Evolutionary conservation across 2,329 filamentous ascomycete genomes (phyloP).

Genomic region (Coniosporium tulheliwenetii): DNA sequence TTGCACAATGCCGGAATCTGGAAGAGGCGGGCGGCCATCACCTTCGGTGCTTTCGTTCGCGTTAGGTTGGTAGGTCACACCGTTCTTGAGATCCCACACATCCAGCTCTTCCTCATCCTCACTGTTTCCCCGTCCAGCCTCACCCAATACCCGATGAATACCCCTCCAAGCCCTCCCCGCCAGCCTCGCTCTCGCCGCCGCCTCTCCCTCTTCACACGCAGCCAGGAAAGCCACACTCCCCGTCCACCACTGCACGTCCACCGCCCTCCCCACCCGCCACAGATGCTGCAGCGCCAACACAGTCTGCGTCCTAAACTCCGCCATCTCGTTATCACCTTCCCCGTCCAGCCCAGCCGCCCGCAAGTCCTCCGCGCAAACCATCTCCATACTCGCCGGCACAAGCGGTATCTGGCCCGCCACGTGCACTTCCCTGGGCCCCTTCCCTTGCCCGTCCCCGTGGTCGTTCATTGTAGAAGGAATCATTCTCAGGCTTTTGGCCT

Average conservation of each 20-base stretch:
- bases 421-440: slow-evolving; percentile 33
- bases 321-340: slow-evolving; percentile 1
- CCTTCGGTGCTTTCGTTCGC: slow-evolving; percentile 14
- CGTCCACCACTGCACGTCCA: slow-evolving; percentile 59
- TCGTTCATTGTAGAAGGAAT: neutral
- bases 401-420: slow-evolving; percentile 89
- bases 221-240: slow-evolving; percentile 63
- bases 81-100: slow-evolving; percentile 49
- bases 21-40: slow-evolving; percentile 4
- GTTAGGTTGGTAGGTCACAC: slow-evolving; percentile 1
- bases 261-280: slow-evolving; percentile 62
- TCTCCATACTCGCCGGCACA: slow-evolving; percentile 60
- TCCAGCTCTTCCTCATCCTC: slow-evolving; percentile 40
- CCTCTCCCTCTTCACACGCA: slow-evolving; percentile 2
- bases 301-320: slow-evolving; percentile 41
- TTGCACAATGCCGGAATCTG: neutral
- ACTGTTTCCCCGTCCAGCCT: slow-evolving; percentile 19
- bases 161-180: slow-evolving; percentile 30
- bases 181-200: slow-evolving; percentile 15
- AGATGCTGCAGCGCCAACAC: slow-evolving; percentile 75
- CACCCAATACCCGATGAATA: slow-evolving; percentile 7
- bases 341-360: neutral
- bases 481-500: slow-evolving; percentile 47
- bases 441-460: slow-evolving; percentile 7
- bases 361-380: slow-evolving; percentile 17